Base-by-base conservation (phyloP, 2,329 filamentous ascomycete species). In the Trichoderma gracile region DNA sequence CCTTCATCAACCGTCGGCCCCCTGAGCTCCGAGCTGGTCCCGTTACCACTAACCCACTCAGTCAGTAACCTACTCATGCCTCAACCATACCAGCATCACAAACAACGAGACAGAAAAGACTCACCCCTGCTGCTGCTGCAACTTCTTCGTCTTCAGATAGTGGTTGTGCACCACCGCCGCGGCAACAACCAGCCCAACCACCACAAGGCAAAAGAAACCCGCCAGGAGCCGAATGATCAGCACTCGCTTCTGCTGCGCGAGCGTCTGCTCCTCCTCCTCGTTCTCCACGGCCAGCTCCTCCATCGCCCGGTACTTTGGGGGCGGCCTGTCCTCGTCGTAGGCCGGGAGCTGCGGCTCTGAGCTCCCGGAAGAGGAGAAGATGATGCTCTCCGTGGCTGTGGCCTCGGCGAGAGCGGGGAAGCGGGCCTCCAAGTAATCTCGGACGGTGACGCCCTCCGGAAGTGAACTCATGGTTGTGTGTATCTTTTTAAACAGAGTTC, bases 151-250 rank as follows among this genome's bases (percentile, higher is more conserved):
- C 38, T 63, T 46, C 21, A 45, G 38, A 25, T 52, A 25, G 5
- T 64, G 33, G 3, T 71, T 70, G 58, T 66, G 68, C 19, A 66
- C 67, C 9, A 72, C 68, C 5, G 69, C 70, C 19, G 69, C 71
- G 7, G 71, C 71, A 2, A 71, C 68, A 15, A 71, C 65, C 7
- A 73, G 63, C 0, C 68, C 67, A 3, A 72, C 70, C 8, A 73
- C 61, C 5, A 70, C 67, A 4, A 68, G 64, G 57, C 72, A 66
- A 33, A 73, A 70, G 3, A 72, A 65, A 5, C 69, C 71, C 2
- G 71, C 62, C 46, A 69, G 23, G 21, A 73, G 65, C 21, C 68
- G 60, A 25, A 72, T 63, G 23, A 68, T 63, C 10, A 69, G 52
- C 5, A 65, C 68, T 21, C 65, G 70, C 21, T 62, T 67, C n/a